Evolutionary conservation across 2,329 filamentous ascomycete genomes (phyloP).

Genomic region (Aspergillus ochraceus): DNA sequence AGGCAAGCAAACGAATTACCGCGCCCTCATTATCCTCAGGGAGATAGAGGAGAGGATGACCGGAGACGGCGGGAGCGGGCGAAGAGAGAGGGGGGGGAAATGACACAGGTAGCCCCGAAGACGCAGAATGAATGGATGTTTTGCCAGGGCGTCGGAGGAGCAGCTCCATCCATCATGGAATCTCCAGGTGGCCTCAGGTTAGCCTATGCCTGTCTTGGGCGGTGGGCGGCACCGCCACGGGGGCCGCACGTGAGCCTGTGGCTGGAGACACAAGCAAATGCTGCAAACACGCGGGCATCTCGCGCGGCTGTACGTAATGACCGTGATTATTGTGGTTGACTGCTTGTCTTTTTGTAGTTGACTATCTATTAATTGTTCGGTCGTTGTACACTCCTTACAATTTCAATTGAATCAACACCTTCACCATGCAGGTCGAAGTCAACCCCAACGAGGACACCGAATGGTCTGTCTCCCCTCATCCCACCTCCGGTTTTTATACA

Average conservation of each 20-base stretch:
- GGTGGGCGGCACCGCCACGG: conserved; percentile 28
- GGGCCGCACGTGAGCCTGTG: conserved; percentile 8
- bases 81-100: conserved; percentile 12
- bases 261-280: conserved; percentile 31
- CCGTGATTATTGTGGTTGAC: neutral
- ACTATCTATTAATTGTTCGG: neutral
- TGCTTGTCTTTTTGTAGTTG: neutral
- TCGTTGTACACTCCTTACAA: neutral
- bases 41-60: neutral
- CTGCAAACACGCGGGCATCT: conserved; percentile 37
- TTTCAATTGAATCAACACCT: conserved; percentile 23
- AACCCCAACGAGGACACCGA: conserved; percentile 97
- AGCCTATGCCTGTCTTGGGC: conserved; percentile 30
- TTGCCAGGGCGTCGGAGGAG: conserved; percentile 16
- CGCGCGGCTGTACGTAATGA: conserved; percentile 23
- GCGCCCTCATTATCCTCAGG: conserved; percentile 33
- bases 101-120: conserved; percentile 1
- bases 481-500: conserved; percentile 3
- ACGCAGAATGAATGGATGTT: conserved; percentile 14
- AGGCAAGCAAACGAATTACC: conserved; percentile 17
- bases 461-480: conserved; percentile 60
- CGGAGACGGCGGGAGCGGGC: conserved; percentile 2
- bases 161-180: conserved; percentile 21
- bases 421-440: conserved; percentile 71
- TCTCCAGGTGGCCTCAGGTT: conserved; percentile 38